Evolutionary conservation across 768 basidiomycete species (phyloP), one percentile per base, ranked within the genome.

Genomic region (Clitopilus passeckerianus): DNA sequence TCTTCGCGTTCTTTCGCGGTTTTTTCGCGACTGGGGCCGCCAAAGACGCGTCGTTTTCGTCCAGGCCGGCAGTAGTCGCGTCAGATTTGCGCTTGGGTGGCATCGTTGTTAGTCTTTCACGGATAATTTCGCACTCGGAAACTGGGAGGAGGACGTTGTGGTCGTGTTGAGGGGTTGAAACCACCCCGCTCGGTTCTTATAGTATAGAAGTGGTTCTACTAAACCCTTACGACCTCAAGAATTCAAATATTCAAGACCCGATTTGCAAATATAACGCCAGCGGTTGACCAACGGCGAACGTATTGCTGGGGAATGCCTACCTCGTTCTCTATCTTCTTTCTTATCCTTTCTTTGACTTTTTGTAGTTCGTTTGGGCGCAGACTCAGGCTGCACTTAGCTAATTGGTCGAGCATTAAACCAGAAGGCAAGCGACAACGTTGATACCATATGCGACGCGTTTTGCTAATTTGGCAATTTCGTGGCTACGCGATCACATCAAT

Each of bases 41-140:
- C 55, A 61, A 61, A 41, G 37, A n/a, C 24, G 53, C 60, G 46
- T 62, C 63, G 35, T 58, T 66, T 43, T 64, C 66, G 23, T 67
- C 61, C 37, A 60, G 57, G 20, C 61, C 61, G 14, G 55, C 33
- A 10, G 62, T 64, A 8, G 56, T 50, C 52, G 67, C 65, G 59
- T 77, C 73, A 2, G 75, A 77, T 64, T 80, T 80, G 71, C 78
- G 77, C 61, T 81, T 80, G 22, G 72, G 65, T 6, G 74, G 66
- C 75, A 77, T 79, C 18, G 10, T 9, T 43, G 27, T 53, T 41
- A 2, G n/a, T 5, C 10, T 14, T 41, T 41, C 5, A 30, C 10
- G 37, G 10, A n/a, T n/a, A n/a, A 41, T 3, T 41, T 41, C n/a
- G 10, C 14, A 9, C 10, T n/a, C 12, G 37, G 14, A 15, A 15